Percentiles rank a stretch among this genome's conserved stretches.
Conservation (phyloP, 495 filamentous ascomycete species). For the Rostrohypoxylon terebratum region DNA sequence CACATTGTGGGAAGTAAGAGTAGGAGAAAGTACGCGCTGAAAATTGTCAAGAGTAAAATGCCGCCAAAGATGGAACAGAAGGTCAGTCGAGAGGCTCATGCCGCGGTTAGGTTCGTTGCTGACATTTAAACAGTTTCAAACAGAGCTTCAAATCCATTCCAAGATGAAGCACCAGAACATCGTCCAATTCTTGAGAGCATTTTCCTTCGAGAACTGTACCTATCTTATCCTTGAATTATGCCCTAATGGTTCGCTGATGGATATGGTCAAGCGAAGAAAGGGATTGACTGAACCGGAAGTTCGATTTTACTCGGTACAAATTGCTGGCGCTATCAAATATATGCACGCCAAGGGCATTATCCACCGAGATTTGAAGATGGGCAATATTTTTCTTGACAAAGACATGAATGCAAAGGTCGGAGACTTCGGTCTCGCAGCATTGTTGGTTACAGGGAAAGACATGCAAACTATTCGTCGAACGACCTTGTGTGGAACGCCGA, state of each 20-base stretch:
- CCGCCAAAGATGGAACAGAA: constrained; percentile 85
- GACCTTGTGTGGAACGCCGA: constrained; percentile 96
- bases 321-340: constrained; percentile 96
- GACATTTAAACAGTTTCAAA: constrained; percentile 80
- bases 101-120: constrained; percentile 39
- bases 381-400: constrained; percentile 94
- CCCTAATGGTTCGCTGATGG: constrained; percentile 96
- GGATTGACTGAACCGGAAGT: constrained; percentile 91
- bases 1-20: constrained; percentile 64
- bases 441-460: constrained; percentile 87
- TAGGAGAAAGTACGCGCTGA: constrained; percentile 80
- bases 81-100: constrained; percentile 59
- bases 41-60: constrained; percentile 93
- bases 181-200: constrained; percentile 93
- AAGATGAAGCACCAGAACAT: constrained; percentile 96
- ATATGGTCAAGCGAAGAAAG: constrained; percentile 91
- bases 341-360: constrained; percentile 95
- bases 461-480: constrained; percentile 79
- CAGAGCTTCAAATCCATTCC: constrained; percentile 96
- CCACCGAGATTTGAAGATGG: constrained; percentile 97
- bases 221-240: constrained; percentile 96
- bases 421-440: constrained; percentile 95
- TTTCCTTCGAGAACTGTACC: constrained; percentile 86
- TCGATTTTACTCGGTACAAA: constrained; percentile 90
- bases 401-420: constrained; percentile 98